Evolutionary conservation across 768 basidiomycete genomes (phyloP), one percentile per base, ranked within the genome.

Genomic region (Dacryopinax primogenitus): DNA sequence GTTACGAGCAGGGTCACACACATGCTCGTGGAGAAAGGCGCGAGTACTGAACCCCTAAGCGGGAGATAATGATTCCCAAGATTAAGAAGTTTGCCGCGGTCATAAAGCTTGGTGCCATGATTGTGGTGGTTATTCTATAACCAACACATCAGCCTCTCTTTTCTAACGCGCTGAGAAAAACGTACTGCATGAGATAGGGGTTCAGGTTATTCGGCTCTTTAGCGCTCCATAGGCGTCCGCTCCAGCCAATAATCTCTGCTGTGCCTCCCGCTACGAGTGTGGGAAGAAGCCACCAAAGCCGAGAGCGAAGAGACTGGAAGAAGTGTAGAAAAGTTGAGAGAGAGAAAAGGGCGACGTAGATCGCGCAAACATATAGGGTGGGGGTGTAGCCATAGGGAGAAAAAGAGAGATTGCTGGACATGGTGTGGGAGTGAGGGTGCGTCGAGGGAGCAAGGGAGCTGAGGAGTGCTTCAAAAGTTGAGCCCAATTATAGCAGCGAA

Each of bases 1-100:
- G 41, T 6, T 15, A 44, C 7, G 41, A 3, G 65, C 11, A 23
- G 45, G 45, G 47, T n/a, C 35, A 76, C 79, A 44, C 68, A 82
- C 81, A 82, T 66, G 70, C 71, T 63, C 68, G 74, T 1, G 82
- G 78, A 36, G 67, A 71, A 4, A 84, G 67, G 0, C 82, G 74
- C 66, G 80, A 81, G 71, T 83, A 82, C 45, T 74, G 70, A 2
- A 75, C 51, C 0, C 81, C 82, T n/a, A 84, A 72, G 3, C 70
- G 69, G 21, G 67, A 69, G 47, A 83, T 80, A 62, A 84, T 74
- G 30, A 72, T 70, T 1, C 83, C 82, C 12, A 86, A 75, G 21
- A 84, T 78, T 41, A 84, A 76, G 70, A 86, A 87, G 68, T 81
- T 82, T 13, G 83, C 83, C 0, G 84, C 84, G 18, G 71, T 70